A percentile compares a stretch with the other conserved stretches of the same genome.
Conservation (phyloP, 225 moss, liverwort and hornwort species). For the Bryum argenteum region DNA sequence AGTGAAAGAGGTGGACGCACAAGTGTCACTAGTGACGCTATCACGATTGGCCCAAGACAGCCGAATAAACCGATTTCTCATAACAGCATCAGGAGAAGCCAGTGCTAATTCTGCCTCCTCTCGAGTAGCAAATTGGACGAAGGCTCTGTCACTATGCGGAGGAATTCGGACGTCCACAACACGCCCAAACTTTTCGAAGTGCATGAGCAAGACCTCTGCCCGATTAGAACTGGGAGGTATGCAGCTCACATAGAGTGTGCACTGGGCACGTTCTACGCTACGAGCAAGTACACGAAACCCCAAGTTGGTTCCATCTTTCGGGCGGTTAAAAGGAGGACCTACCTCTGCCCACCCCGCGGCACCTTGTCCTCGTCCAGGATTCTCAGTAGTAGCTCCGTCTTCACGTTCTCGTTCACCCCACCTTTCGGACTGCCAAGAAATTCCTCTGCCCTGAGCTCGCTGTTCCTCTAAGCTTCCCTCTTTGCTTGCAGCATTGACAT, state of each 20-base stretch:
- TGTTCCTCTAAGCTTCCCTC: constrained; percentile 73
- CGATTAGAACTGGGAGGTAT: constrained; percentile 85
- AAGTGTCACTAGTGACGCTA: constrained; percentile 67
- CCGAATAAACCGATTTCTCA: constrained; percentile 91
- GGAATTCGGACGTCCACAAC: constrained; percentile 93
- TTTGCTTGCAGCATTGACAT: constrained; percentile 55
- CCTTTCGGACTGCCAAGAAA: constrained; percentile 73
- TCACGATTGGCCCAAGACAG: constrained; percentile 98
- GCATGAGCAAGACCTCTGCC: constrained; percentile 75
- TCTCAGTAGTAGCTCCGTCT: constrained; percentile 40
- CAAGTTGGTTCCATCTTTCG: constrained; percentile 75
- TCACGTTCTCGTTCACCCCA: constrained; percentile 79
- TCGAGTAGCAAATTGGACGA: constrained; percentile 83
- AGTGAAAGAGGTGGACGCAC: constrained; percentile 54
- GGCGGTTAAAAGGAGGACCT: constrained; percentile 60
- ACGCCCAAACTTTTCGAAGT: constrained; percentile 93
- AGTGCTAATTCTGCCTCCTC: constrained; percentile 93
- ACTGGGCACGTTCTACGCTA: constrained; percentile 79
- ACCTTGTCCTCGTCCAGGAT: constrained; percentile 67
- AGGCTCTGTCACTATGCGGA: constrained; percentile 93
- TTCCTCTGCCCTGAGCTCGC: constrained; percentile 59
- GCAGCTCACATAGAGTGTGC: constrained; percentile 91
- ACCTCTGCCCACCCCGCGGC: constrained; percentile 59
- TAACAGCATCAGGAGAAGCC: constrained; percentile 92
- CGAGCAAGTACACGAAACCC: constrained; percentile 65